Conservation (phyloP, 2,329 filamentous ascomycete genomes). For the Arthrobotrys pseudoclavata region DNA sequence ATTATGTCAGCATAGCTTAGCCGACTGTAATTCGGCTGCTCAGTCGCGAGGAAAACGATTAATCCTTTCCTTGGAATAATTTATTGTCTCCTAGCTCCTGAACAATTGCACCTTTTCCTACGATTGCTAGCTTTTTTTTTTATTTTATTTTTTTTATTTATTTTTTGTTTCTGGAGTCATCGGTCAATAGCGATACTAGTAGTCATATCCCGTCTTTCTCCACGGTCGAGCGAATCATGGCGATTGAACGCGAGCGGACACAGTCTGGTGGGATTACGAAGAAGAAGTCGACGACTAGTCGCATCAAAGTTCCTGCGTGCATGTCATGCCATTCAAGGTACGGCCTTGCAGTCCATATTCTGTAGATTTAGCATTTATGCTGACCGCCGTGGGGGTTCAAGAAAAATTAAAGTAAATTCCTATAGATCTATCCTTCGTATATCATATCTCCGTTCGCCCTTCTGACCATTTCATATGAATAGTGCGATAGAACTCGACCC, state of each 20-base stretch:
- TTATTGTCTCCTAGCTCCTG: constrained; percentile 9
- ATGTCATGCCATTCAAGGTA: constrained; percentile 58
- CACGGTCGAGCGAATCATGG: constrained; percentile 34
- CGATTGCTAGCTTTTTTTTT: background rate
- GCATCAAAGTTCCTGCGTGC: constrained; percentile 59
- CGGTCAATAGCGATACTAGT: constrained; percentile 19
- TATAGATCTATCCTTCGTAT: background rate
- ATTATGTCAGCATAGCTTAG: constrained; percentile 57
- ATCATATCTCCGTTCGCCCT: background rate
- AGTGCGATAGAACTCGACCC: constrained; percentile 49
- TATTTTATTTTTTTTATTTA: background rate
- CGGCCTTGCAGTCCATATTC: background rate
- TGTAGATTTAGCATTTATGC: background rate
- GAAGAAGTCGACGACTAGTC: constrained; percentile 42
- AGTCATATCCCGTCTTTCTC: background rate
- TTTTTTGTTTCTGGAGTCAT: background rate
- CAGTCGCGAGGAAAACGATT: constrained; percentile 19
- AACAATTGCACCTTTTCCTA: background rate
- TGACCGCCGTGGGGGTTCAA: constrained; percentile 16
- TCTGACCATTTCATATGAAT: constrained; percentile 28
- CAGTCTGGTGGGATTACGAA: constrained; percentile 45
- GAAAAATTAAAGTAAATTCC: constrained; percentile 56
- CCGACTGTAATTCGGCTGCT: constrained; percentile 19
- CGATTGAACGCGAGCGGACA: constrained; percentile 49
- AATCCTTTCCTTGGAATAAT: constrained; percentile 10